Evolutionary conservation across 805 yeast genomes (phyloP).

Genomic region (Blastobotrys americana): DNA sequence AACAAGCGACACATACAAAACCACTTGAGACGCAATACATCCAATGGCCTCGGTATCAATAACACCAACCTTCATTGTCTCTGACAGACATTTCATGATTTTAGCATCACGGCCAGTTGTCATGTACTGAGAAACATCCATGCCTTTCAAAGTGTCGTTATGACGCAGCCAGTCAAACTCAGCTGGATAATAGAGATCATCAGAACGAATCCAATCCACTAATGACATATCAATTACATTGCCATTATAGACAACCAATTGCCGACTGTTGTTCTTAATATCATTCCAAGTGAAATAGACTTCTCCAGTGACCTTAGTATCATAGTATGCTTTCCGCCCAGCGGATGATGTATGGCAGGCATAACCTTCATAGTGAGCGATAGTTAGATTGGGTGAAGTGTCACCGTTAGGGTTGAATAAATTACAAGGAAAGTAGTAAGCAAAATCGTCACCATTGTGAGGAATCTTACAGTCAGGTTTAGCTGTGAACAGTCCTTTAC

Average conservation of each 20-base stretch:
- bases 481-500: slow-evolving; percentile 68
- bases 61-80: slow-evolving; percentile 80
- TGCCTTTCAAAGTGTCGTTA: slow-evolving; percentile 55
- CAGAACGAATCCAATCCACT: slow-evolving; percentile 63
- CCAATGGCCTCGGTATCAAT: slow-evolving; percentile 88
- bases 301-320: slow-evolving; percentile 55
- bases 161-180: slow-evolving; percentile 58
- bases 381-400: slow-evolving; percentile 53
- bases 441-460: slow-evolving; percentile 50
- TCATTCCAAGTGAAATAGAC: slow-evolving; percentile 90
- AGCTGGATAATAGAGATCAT: slow-evolving; percentile 65
- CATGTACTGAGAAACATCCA: slow-evolving; percentile 71
- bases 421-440: slow-evolving; percentile 97
- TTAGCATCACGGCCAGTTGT: slow-evolving; percentile 59
- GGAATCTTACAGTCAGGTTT: slow-evolving; percentile 68
- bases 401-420: slow-evolving; percentile 64
- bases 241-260: slow-evolving; percentile 83
- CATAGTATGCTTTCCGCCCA: slow-evolving; percentile 65
- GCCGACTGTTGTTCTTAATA: slow-evolving; percentile 57
- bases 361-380: slow-evolving; percentile 66
- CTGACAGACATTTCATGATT: slow-evolving; percentile 75
- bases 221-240: slow-evolving; percentile 75
- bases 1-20: slow-evolving; percentile 69
- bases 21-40: slow-evolving; percentile 84
- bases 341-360: slow-evolving; percentile 76